Base-by-base conservation (phyloP, 345 rosid genomes). In the Arabis alpina region DNA sequence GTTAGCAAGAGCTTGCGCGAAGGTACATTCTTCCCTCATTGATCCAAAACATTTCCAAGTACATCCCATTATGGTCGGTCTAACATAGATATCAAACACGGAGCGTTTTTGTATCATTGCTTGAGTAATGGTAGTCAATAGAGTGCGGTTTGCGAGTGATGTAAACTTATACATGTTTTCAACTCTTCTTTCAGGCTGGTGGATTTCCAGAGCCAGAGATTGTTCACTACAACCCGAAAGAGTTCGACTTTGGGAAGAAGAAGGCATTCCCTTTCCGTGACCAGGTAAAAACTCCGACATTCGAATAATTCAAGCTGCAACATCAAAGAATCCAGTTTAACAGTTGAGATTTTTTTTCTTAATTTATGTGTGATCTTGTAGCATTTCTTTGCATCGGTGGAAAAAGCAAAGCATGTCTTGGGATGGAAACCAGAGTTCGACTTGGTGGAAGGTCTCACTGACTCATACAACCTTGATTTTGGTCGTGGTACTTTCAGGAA, bases 181-280 rank as follows among this genome's bases (percentile, higher is more conserved):
- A 67, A 39, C 36, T 36, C 49, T 41, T 34, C 49, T 41, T 34
- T 53, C 79, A 93, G 97, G 99, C 97, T 57, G 99, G 80, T 61
- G 97, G 97, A 39, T 91, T 91, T 76, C 99, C 99, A 10, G 95
- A 89, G 75, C 99, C 99, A 11, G 93, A 89, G 82, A 76, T 94
- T 57, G 77, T 91, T 64, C 93, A 85, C 78, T 94, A 82, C 76
- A 88, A 87, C 76, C 97, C 96, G 50, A 89, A 91, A 79, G 96
- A 91, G 23, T 94, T 88, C 14, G 96, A 94, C 75, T 89, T 89
- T 16, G 99, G 97, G 12, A 91, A 94, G 76, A 94, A 94, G 92
- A 91, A 94, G 79, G 87, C 99, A 8, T 94, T 94, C 77, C 99
- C 97, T 45, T 94, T 91, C 91, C 90, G 99, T 10, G 97, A 94